Base-by-base conservation (phyloP, 2,329 filamentous ascomycete genomes). In the Pestalotiopsis sp. region DNA sequence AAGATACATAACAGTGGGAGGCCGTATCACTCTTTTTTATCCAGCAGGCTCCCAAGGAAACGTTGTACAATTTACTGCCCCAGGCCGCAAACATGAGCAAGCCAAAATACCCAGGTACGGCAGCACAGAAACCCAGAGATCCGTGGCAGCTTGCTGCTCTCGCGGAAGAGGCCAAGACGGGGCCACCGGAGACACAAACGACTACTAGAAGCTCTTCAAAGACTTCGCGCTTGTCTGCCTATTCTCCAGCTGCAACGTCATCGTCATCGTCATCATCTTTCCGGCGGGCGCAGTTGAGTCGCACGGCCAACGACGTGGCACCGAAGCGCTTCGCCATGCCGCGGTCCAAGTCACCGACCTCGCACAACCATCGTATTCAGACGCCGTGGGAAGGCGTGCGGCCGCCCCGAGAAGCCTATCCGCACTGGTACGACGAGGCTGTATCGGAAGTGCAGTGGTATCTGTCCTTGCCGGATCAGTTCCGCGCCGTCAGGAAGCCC, bases 301-400 rank as follows among this genome's bases (percentile, higher is more conserved):
- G 59, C 36, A 62, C 59, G 11, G 27, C 59, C 9, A 62, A 62
- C n/a, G 59, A 62, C 9, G 59, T 23, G n/a, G 59, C 27, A 13
- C 59, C 27, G 11, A 25, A 36, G 27, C 59, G 59, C 11, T 20
- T 38, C 11, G 36, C 27, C 27, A 62, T 41, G 59, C 59, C 59
- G n/a, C 59, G 27, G 14, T 62, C 59, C n/a, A 62, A 62, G 36
- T 36, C 36, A 14, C 59, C 36, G 11, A 7, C 59, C 4, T 11
- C 23, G 23, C 59, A 62, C 13, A 62, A 62, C 11, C 36, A 25
- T 11, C 27, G 23, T 13, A 14, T 62, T 9, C 27, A 62, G n/a
- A 38, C 36, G 36, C 59, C 59, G n/a, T 62, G 59, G 59, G 59
- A 62, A 20, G 23, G 17, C 36, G 59, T 62, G n/a, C 38, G 59